Conservation (phyloP, 1,139 yeast genomes). For the Hyphopichia buzzinii region DNA sequence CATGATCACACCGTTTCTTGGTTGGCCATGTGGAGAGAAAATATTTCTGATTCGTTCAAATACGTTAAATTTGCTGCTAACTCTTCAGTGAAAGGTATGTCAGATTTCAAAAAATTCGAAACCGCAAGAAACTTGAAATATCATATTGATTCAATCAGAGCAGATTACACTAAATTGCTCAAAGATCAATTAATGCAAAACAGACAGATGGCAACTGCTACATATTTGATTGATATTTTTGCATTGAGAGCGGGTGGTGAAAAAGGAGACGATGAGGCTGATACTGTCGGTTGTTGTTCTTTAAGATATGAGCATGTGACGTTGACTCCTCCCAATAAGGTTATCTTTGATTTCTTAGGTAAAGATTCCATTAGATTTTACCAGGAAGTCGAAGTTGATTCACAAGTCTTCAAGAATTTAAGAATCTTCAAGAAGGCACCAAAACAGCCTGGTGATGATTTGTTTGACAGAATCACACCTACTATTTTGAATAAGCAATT, state of each 20-base stretch:
- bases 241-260: constrained; percentile 99
- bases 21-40: constrained; percentile 98
- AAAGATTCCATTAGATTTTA: constrained; percentile 91
- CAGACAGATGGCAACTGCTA: constrained; percentile 92
- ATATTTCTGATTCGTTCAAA: constrained; percentile 77
- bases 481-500: constrained; percentile 78
- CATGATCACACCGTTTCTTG: constrained; percentile 92
- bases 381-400: constrained; percentile 89
- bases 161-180: constrained; percentile 68
- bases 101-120: constrained; percentile 89
- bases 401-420: constrained; percentile 85
- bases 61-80: constrained; percentile 91
- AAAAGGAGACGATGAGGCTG: constrained; percentile 96
- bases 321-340: constrained; percentile 80
- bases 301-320: constrained; percentile 86
- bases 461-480: constrained; percentile 89
- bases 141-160: constrained; percentile 70
- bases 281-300: constrained; percentile 97
- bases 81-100: constrained; percentile 86
- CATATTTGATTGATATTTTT: constrained; percentile 87
- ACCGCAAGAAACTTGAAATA: constrained; percentile 82
- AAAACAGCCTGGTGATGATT: constrained; percentile 85
- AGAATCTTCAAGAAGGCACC: constrained; percentile 84
- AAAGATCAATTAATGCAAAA: constrained; percentile 78
- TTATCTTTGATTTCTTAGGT: constrained; percentile 93